Evolutionary conservation across 306 rosid species (phyloP).

Genomic region (Abrus precatorius): DNA sequence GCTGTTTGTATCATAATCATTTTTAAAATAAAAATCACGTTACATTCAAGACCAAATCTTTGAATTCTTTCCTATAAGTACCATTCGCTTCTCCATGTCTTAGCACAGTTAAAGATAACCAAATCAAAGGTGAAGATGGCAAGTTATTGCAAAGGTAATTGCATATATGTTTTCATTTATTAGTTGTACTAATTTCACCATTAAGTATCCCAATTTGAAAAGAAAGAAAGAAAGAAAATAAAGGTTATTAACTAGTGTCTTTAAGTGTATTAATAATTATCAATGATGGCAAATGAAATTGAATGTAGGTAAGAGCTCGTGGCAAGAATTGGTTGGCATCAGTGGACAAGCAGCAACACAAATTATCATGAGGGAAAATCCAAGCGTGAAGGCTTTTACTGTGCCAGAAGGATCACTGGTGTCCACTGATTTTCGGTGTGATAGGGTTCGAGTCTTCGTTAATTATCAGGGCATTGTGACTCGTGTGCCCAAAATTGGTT

Average conservation of each 20-base stretch:
- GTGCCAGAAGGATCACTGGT: constrained; percentile 54
- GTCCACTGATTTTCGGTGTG: constrained; percentile 55
- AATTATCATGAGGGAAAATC: constrained; percentile 56
- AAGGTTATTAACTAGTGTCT: too few relatives aligned
- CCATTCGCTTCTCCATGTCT: constrained; percentile 20
- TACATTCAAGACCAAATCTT: not conserved
- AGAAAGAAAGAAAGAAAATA: too few relatives aligned
- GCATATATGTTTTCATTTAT: not conserved
- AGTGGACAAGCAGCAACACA: constrained; percentile 53
- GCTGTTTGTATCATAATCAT: not conserved
- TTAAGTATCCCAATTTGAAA: too few relatives aligned
- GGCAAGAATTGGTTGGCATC: constrained; percentile 67
- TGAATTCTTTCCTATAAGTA: constrained; percentile 7
- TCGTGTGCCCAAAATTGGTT: constrained; percentile 60
- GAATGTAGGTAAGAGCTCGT: constrained; percentile 59
- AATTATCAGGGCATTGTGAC: constrained; percentile 42
- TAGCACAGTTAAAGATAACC: not conserved
- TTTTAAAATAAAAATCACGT: too few relatives aligned
- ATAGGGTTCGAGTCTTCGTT: constrained; percentile 68
- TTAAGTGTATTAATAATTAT: too few relatives aligned
- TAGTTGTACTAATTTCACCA: too few relatives aligned
- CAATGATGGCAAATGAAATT: not conserved
- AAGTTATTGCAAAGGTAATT: constrained; percentile 39
- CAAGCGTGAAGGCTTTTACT: constrained; percentile 44
- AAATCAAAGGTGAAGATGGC: constrained; percentile 43